Percentiles rank a stretch among this genome's conserved stretches.
Conservation (phyloP, 192 early-diverging fungal species). For the Coemansia sp. region DNA sequence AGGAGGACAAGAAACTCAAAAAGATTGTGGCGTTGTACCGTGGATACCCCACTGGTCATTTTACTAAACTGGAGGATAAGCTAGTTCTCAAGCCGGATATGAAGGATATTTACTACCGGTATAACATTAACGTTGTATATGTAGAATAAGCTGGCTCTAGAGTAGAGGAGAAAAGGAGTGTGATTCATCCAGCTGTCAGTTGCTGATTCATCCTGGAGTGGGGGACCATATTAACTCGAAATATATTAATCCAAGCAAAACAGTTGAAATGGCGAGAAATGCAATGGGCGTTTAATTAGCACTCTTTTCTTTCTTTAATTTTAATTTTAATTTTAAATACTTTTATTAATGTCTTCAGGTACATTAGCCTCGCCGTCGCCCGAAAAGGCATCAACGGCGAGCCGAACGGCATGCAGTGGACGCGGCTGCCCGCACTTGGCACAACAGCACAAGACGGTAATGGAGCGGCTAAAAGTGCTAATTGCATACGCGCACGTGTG, state of each 20-base stretch:
- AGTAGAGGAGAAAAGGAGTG: too few species aligned
- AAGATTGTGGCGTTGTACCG: background rate
- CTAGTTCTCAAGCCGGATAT: background rate
- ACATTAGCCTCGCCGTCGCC: slow-evolving; percentile 12
- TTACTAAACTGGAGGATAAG: background rate
- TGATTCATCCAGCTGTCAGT: background rate
- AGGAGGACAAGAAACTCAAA: background rate
- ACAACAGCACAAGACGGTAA: slow-evolving; percentile 30
- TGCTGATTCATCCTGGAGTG: too few species aligned
- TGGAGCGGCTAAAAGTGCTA: slow-evolving; percentile 53
- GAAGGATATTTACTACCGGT: background rate
- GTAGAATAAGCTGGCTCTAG: too few species aligned
- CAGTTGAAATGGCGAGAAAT: background rate
- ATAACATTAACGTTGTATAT: too few species aligned
- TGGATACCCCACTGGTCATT: background rate
- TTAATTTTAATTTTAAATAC: background rate
- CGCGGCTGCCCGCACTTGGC: slow-evolving; percentile 44
- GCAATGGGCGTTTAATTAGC: background rate
- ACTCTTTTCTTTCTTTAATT: background rate
- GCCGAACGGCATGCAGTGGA: background rate
- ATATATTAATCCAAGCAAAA: background rate
- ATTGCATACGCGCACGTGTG: slow-evolving; percentile 53
- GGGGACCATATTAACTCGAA: background rate
- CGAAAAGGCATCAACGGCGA: background rate
- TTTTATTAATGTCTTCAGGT: background rate